Evolutionary conservation across 148 eudicot genomes (phyloP), one percentile per base, ranked within the genome.

Genomic region (Arctostaphylos glauca): DNA sequence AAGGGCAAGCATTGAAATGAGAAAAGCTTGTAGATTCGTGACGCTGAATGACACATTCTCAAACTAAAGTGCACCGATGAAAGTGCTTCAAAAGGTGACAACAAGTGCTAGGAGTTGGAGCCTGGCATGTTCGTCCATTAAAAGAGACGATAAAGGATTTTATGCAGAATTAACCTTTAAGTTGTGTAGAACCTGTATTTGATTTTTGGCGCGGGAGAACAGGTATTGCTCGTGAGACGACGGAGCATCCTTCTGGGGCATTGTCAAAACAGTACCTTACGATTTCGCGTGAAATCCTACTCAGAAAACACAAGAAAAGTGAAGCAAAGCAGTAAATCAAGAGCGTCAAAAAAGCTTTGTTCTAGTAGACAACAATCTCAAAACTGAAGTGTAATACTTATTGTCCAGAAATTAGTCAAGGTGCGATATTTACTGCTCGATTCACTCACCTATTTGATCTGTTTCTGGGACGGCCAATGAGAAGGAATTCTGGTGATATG

Each of bases 231-330:
- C 91, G 87, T 70, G 93, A 84, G 83, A 95, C 86, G 21, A 95
- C 64, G 0, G 98, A 95, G 83, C 98, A 95, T 25, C 88, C 87
- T 82, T 89, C 85, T 4, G 98, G 98, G 31, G 92, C 89, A 81
- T 89, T 82, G 74, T 90, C 87, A 59, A 83, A 85, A 81, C 98
- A 94, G 70, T 87, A 86, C 23, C 76, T 90, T 48, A 88, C 74
- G 38, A 84, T 84, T 81, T 84, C 83, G 25, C 82, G 9, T 6
- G 84, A 49, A 47, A 5, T 31, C 77, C 90, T 86, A 74, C 3
- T 47, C 62, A 59, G 10, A 59, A 74, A 48, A 53, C 23, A 19
- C 12, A 41, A 74, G 6, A 49, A 38, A 15, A 48, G n/a, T 31
- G 70, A 64, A 64, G 71, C 71, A 66, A 31, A 31, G 18, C 9